Evolutionary conservation across 495 filamentous ascomycete species (phyloP).

Genomic region (Xylaria castorea): DNA sequence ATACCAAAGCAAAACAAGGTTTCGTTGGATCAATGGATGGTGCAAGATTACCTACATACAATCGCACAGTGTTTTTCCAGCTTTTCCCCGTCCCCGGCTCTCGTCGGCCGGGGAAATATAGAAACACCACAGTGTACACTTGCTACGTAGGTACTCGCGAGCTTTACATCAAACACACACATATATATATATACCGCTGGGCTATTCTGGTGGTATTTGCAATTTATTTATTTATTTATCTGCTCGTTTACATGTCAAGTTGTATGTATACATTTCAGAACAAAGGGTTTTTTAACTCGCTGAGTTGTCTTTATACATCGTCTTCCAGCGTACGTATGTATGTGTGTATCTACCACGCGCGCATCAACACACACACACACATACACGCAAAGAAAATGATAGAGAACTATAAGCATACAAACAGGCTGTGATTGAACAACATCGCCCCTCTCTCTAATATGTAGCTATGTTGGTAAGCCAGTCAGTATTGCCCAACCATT

Average conservation of each 20-base stretch:
- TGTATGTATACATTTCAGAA: not conserved
- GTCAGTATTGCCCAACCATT: too few relatives aligned
- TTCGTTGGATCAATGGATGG: constrained; percentile 4
- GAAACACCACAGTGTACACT: not conserved
- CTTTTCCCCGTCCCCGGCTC: not conserved
- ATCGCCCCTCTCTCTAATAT: too few relatives aligned
- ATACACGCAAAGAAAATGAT: too few relatives aligned
- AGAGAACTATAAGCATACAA: too few relatives aligned
- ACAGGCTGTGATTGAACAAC: too few relatives aligned
- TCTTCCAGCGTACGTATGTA: not conserved
- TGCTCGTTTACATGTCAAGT: not conserved
- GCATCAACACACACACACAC: too few relatives aligned
- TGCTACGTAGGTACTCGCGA: not conserved
- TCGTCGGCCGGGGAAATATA: not conserved
- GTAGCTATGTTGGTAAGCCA: too few relatives aligned
- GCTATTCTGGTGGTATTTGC: not conserved
- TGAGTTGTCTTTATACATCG: too few relatives aligned
- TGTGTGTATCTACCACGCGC: not conserved
- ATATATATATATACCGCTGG: not conserved
- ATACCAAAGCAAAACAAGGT: not conserved
- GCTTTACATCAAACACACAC: not conserved
- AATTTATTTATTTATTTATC: constrained; percentile 1
- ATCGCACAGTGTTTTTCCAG: not conserved
- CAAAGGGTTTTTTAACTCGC: too few relatives aligned
- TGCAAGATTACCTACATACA: not conserved